Evolutionary conservation across 176 grass and related monocot genomes (phyloP).

Genomic region (Ensete glaucum): DNA sequence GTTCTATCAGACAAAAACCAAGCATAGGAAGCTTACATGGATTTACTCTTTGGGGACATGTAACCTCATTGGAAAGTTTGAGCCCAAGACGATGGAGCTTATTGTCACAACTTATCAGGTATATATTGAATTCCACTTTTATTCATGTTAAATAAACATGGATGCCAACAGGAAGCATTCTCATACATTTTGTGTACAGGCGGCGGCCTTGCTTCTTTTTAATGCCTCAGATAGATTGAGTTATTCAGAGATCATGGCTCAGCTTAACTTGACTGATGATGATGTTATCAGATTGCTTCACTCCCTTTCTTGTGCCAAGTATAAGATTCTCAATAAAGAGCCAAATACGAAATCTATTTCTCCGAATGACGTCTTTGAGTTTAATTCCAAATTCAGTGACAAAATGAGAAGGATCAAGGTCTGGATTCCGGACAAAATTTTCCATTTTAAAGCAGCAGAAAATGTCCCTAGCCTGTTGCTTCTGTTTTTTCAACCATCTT

Average conservation of each 20-base stretch:
- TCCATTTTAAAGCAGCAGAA: neutral
- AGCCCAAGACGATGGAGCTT: constrained; percentile 71
- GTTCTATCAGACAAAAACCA: constrained; percentile 91
- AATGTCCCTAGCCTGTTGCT: neutral
- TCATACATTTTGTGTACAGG: neutral
- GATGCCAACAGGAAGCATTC: neutral
- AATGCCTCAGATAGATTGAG: constrained; percentile 25
- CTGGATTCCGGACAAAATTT: constrained; percentile 22
- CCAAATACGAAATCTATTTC: constrained; percentile 18
- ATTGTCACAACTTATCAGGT: constrained; percentile 99
- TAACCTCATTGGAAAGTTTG: constrained; percentile 81
- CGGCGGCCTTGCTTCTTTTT: constrained; percentile 19
- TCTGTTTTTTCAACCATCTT: neutral
- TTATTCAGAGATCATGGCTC: constrained; percentile 21
- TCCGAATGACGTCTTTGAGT: constrained; percentile 42
- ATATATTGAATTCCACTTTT: neutral
- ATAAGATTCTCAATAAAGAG: constrained; percentile 25
- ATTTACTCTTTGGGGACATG: constrained; percentile 99
- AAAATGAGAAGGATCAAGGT: constrained; percentile 99
- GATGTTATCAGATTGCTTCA: constrained; percentile 28
- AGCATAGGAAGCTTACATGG: constrained; percentile 95
- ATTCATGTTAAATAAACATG: neutral
- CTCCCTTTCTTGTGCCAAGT: constrained; percentile 22
- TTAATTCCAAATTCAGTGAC: constrained; percentile 92
- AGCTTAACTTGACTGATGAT: constrained; percentile 21